phyloP scores from a whole-genome alignment of 108 stramenopile species.

The Nitzschia sp. region DNA sequence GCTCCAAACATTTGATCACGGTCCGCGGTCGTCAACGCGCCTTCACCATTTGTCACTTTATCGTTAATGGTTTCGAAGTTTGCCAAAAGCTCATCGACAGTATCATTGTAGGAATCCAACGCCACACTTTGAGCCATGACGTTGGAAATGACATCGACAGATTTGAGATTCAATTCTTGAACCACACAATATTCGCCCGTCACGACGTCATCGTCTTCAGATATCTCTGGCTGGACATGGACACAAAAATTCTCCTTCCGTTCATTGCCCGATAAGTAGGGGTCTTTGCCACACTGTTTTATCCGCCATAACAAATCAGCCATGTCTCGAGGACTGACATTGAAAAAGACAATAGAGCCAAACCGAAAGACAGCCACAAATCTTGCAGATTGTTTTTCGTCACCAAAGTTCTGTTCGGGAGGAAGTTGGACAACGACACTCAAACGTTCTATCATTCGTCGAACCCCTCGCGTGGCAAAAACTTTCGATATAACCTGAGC shows the following conservation, averaged over 20 bases:
- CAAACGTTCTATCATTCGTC: constrained; percentile 34
- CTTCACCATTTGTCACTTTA: constrained; percentile 69
- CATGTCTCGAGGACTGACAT: constrained; percentile 68
- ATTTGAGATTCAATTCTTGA: constrained; percentile 85
- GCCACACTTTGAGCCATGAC: constrained; percentile 93
- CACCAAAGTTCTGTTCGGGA: constrained; percentile 2
- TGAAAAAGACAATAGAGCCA: constrained; percentile 91
- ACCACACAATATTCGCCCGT: constrained; percentile 83
- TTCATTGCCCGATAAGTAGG: constrained; percentile 74
- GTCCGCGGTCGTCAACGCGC: constrained; percentile 60
- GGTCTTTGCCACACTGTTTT: constrained; percentile 58
- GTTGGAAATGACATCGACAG: constrained; percentile 86
- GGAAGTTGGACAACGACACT: constrained; percentile 39
- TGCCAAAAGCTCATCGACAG: constrained; percentile 81
- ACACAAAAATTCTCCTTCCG: constrained; percentile 85
- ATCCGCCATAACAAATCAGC: constrained; percentile 61
- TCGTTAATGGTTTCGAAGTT: constrained; percentile 80
- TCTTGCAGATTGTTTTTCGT: constrained; percentile 36
- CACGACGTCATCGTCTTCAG: constrained; percentile 45
- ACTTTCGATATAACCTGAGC: constrained; percentile 65
- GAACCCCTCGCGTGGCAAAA: constrained; percentile 54
- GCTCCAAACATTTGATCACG: constrained; percentile 72
- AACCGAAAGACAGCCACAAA: constrained; percentile 89
- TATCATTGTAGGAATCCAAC: constrained; percentile 88
- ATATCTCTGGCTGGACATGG: constrained; percentile 52